phyloP scores from a whole-genome alignment of 345 rosid species.

The Eucalyptus cloeziana region DNA sequence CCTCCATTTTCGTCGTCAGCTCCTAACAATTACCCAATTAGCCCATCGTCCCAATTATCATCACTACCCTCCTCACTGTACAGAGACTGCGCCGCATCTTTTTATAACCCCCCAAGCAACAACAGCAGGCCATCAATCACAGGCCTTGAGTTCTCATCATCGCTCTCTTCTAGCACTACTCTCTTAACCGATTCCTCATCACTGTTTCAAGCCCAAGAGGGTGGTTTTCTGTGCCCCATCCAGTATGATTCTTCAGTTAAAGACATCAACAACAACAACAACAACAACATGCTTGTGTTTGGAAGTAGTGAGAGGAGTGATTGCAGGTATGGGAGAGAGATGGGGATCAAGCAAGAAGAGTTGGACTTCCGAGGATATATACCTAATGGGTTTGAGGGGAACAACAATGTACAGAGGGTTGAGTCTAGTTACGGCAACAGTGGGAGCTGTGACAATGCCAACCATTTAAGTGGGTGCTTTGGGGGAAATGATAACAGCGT shows the following conservation, averaged over 20 bases:
- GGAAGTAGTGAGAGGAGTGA: background rate
- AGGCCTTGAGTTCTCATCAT: background rate
- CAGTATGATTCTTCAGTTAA: background rate
- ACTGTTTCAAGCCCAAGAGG: background rate
- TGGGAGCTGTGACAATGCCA: background rate
- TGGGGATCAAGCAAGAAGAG: background rate
- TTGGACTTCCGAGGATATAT: background rate
- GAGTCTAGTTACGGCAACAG: background rate
- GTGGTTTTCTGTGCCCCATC: background rate
- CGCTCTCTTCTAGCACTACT: background rate
- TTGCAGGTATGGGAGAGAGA: background rate
- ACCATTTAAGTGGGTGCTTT: background rate
- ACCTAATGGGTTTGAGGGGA: background rate
- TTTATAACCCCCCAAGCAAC: background rate
- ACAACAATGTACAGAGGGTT: background rate
- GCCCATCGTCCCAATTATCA: background rate
- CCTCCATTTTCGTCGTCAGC: background rate
- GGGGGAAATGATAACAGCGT: background rate
- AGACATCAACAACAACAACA: background rate
- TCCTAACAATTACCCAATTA: background rate
- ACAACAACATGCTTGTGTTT: background rate
- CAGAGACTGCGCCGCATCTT: background rate
- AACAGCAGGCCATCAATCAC: background rate
- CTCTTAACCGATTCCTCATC: background rate
- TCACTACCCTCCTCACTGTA: background rate